These are phyloP conservation scores for Chlorencoelia australis DNA, from an alignment of 2,329 filamentous ascomycete species.

Conservation along the genomic window DNA sequence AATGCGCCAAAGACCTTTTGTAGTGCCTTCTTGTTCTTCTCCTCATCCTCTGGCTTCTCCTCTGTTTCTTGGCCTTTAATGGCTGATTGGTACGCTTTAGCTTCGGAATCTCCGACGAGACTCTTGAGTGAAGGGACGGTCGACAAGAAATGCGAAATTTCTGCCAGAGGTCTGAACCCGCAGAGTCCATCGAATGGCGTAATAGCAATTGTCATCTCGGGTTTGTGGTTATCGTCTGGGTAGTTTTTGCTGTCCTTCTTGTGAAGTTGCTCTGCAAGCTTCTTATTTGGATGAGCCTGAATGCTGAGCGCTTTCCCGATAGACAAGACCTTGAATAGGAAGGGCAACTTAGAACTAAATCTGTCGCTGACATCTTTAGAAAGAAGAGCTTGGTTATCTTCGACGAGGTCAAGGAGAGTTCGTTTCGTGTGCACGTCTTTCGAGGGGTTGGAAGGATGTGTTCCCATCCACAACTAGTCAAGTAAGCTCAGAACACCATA, in stretches of 20 bases:
- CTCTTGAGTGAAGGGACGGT: conserved; percentile 52
- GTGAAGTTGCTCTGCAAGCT: conserved; percentile 81
- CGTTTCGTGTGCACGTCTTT: conserved; percentile 78
- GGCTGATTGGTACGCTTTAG: conserved; percentile 42
- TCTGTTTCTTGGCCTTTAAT: conserved; percentile 44
- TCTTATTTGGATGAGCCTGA: conserved; percentile 94
- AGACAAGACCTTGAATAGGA: conserved; percentile 95
- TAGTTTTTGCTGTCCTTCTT: conserved; percentile 85
- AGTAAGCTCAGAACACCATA: conserved; percentile 10
- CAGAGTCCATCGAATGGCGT: conserved; percentile 94
- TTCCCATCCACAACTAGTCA: conserved; percentile 95
- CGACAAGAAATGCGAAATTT: conserved; percentile 71
- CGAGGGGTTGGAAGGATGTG: conserved; percentile 90
- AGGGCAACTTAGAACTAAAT: conserved; percentile 78
- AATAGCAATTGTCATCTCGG: conserved; percentile 97
- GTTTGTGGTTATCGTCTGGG: conserved; percentile 98
- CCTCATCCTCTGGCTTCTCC: conserved; percentile 29
- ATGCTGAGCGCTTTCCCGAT: conserved; percentile 95
- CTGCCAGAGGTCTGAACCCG: conserved; percentile 78
- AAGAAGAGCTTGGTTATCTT: conserved; percentile 77
- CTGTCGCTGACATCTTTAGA: conserved; percentile 60
- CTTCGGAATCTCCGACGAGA: conserved; percentile 56
- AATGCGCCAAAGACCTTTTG: conserved; percentile 66
- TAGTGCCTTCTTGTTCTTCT: conserved; percentile 67
- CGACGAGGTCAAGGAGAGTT: conserved; percentile 75